Conservation (phyloP, 2,329 filamentous ascomycete genomes). For the Penicillium digitatum region DNA sequence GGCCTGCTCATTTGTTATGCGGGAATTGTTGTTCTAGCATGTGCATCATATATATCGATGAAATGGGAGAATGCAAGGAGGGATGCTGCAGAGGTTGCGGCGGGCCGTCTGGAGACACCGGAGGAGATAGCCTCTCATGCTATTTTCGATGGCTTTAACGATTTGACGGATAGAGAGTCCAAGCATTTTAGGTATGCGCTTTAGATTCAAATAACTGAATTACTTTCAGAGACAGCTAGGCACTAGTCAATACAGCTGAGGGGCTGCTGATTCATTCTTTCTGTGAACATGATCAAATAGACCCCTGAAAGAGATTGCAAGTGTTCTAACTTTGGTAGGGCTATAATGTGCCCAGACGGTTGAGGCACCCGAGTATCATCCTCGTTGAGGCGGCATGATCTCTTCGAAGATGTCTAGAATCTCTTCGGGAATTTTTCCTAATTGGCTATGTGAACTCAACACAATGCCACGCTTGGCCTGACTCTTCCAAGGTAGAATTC, state of each 20-base stretch:
- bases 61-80: conserved; percentile 26
- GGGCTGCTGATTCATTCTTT: neutral
- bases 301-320: neutral
- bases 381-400: neutral
- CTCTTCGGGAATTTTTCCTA: no score
- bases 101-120: neutral
- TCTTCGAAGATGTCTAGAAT: no score
- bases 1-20: conserved; percentile 45
- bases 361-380: neutral
- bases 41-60: conserved; percentile 25
- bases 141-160: conserved; percentile 35
- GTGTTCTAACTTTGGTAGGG: neutral
- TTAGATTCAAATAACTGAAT: neutral
- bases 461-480: no score
- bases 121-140: conserved; percentile 19
- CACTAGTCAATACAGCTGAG: no score
- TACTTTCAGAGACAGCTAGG: neutral
- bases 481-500: no score
- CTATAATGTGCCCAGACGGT: neutral
- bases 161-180: conserved; percentile 38
- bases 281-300: neutral
- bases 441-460: no score
- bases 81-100: conserved; percentile 9
- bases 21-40: conserved; percentile 38
- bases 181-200: conserved; percentile 35